Evolutionary conservation across 352 stramenopile species (phyloP), one percentile per base, ranked within the genome.

Genomic region (Blastocystis hominis): DNA sequence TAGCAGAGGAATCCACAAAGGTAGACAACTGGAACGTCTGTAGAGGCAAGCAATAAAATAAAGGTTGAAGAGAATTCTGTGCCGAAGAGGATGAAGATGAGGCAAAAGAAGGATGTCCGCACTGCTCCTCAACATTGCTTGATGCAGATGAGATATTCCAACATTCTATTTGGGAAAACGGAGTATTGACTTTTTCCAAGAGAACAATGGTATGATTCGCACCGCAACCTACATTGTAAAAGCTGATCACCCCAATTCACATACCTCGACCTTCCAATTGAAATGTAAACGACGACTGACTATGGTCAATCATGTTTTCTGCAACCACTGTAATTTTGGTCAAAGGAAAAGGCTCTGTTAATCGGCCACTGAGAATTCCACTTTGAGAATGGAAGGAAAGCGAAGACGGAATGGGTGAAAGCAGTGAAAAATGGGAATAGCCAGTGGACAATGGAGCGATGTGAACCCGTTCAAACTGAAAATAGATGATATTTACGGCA

Each of bases 301-400:
- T 80, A 1, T 80, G 70, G 24, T 80, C 70, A 6, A 42, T 17
- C 70, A 80, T 80, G 42, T 80, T 63, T 56, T 80, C 70, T 10
- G 24, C 70, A 15, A 38, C n/a, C 7, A 80, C 50, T 56, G 70
- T 80, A 38, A 80, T 46, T 17, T 80, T 61, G 10, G 10, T 53
- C 7, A 47, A 36, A 46, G 0, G 9, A 6, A 42, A 13, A 13
- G 55, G 30, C 2, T 80, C 15, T 6, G n/a, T n/a, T 47, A 80
- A 63, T 34, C 38, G 36, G 3, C 70, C 70, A 56, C 40, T 34
- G 20, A 80, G 20, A 34, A 47, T 80, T 0, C 70, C 70, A 20
- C 36, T 66, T 38, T 4, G 0, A 15, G 40, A 2, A 64, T 80
- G 36, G 20, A 80, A 56, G n/a, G 50, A 63, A 64, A 80, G 30